phyloP scores from a whole-genome alignment of 2,329 filamentous ascomycete genomes.

The Dactylonectria macrodidyma region DNA sequence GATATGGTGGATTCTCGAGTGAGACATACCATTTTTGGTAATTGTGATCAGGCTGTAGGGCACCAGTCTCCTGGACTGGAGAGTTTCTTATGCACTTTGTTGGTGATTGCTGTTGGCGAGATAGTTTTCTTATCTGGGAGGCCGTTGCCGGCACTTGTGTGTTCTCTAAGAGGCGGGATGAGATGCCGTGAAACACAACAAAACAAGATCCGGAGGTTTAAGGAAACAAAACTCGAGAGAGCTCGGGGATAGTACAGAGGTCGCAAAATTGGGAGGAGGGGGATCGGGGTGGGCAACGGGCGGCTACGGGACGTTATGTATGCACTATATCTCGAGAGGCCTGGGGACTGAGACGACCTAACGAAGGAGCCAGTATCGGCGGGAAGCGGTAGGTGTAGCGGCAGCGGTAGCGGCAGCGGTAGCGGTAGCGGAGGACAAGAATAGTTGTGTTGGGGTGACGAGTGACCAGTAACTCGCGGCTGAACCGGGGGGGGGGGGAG shows the following conservation, averaged over 20 bases:
- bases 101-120: constrained; percentile 33
- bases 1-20: background rate
- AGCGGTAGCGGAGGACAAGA: constrained; percentile 42
- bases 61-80: constrained; percentile 38
- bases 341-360: constrained; percentile 23
- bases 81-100: constrained; percentile 23
- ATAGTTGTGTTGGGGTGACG: constrained; percentile 39
- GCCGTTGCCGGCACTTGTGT: constrained; percentile 57
- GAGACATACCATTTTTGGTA: constrained; percentile 53
- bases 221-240: constrained; percentile 52
- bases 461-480: constrained; percentile 20
- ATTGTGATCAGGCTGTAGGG: constrained; percentile 35
- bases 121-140: constrained; percentile 42
- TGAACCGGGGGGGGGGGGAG: constrained; percentile 21
- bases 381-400: constrained; percentile 39
- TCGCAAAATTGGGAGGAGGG: constrained; percentile 59
- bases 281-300: constrained; percentile 55
- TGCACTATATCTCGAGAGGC: constrained; percentile 48
- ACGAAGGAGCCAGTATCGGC: constrained; percentile 14
- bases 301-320: constrained; percentile 67
- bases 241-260: constrained; percentile 52
- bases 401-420: constrained; percentile 34
- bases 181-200: constrained; percentile 49
- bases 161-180: constrained; percentile 43
- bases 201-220: constrained; percentile 33